Conservation (phyloP, 768 basidiomycete species). For the Phlegmacium glaucopus region DNA sequence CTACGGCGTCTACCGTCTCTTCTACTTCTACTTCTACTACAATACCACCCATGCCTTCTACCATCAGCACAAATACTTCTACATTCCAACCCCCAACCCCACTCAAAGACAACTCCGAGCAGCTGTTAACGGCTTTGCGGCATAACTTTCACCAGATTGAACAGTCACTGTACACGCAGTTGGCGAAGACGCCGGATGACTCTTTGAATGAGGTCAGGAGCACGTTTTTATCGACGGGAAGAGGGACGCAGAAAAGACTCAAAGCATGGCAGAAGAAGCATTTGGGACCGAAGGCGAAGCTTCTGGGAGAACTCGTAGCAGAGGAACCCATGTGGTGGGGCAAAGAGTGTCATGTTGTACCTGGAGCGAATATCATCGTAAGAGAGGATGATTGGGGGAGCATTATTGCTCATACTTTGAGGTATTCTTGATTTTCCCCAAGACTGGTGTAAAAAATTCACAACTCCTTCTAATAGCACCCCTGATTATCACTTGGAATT, state of each 20-base stretch:
- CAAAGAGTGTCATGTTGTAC: constrained; percentile 55
- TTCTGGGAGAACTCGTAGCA: constrained; percentile 25
- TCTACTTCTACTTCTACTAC: constrained; percentile 4
- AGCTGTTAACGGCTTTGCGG: constrained; percentile 46
- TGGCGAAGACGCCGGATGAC: constrained; percentile 40
- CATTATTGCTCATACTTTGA: constrained; percentile 73
- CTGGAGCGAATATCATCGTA: constrained; percentile 64
- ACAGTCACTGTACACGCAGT: constrained; percentile 54
- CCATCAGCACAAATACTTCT: constrained; percentile 9
- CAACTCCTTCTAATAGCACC: constrained; percentile 29
- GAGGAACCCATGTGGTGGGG: constrained; percentile 69
- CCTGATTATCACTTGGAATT: constrained; percentile 55
- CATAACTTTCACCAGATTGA: constrained; percentile 57
- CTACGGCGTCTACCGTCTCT: too few species aligned
- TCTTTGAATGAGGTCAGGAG: constrained; percentile 63
- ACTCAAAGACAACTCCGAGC: constrained; percentile 28
- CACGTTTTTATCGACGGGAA: constrained; percentile 49
- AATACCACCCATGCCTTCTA: constrained; percentile 7
- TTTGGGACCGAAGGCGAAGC: constrained; percentile 24
- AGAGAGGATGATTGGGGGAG: constrained; percentile 75
- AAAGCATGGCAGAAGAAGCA: constrained; percentile 67
- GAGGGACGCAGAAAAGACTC: constrained; percentile 52
- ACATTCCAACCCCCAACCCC: constrained; percentile 13
- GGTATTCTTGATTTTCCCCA: constrained; percentile 33
- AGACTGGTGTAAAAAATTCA: too few species aligned